These are phyloP conservation scores for Wickerhamomyces bisporus DNA, from an alignment of 805 yeast species.

Conservation along the genomic window DNA sequence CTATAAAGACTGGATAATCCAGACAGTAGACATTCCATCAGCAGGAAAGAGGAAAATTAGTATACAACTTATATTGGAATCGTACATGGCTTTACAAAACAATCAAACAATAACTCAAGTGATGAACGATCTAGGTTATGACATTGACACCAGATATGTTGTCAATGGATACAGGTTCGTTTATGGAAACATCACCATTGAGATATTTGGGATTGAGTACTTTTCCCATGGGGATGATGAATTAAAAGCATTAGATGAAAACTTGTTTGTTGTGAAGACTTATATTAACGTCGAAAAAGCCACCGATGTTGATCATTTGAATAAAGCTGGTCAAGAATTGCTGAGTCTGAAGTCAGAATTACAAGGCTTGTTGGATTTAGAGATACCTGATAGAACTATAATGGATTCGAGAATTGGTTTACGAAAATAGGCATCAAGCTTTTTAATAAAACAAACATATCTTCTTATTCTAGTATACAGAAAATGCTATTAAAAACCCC, in stretches of 20 bases:
- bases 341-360: conserved; percentile 59
- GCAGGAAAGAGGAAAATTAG: conserved; percentile 64
- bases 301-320: conserved; percentile 70
- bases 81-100: conserved; percentile 28
- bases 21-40: conserved; percentile 66
- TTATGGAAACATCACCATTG: conserved; percentile 52
- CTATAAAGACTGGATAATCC: conserved; percentile 51
- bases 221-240: conserved; percentile 26
- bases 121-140: conserved; percentile 67
- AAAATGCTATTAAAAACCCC: too few species aligned
- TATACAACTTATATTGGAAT: conserved; percentile 63
- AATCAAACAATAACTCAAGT: conserved; percentile 31
- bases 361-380: conserved; percentile 60
- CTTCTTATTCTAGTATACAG: neutral
- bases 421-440: neutral
- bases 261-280: conserved; percentile 53
- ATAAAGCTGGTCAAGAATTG: conserved; percentile 59
- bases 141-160: conserved; percentile 56
- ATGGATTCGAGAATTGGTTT: conserved; percentile 68
- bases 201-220: conserved; percentile 42
- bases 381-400: conserved; percentile 68
- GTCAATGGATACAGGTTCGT: conserved; percentile 56
- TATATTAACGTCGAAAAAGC: conserved; percentile 65
- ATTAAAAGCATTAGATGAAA: conserved; percentile 37
- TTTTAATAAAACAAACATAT: too few species aligned